Conservation (phyloP, 805 yeast genomes). For the Torulaspora maleeae region DNA sequence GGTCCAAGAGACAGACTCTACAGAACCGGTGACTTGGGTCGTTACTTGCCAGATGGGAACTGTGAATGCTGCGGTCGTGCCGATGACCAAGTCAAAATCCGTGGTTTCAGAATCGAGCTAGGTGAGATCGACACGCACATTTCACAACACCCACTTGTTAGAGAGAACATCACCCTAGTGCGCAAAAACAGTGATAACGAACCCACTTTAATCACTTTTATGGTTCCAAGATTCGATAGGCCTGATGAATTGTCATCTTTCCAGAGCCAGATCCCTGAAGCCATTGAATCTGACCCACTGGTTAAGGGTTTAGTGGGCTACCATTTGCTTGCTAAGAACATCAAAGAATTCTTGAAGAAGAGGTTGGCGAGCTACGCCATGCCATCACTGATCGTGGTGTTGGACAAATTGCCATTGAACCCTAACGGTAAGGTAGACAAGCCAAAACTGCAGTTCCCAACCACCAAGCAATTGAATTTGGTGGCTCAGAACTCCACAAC, state of each 20-base stretch:
- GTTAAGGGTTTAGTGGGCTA: slow-evolving; percentile 76
- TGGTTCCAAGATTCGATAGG: slow-evolving; percentile 72
- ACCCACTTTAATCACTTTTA: slow-evolving; percentile 82
- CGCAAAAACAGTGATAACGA: slow-evolving; percentile 90
- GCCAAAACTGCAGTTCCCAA: slow-evolving; percentile 94
- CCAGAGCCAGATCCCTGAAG: slow-evolving; percentile 42
- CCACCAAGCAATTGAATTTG: slow-evolving; percentile 72
- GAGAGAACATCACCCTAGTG: slow-evolving; percentile 90
- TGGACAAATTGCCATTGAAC: slow-evolving; percentile 81
- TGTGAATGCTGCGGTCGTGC: slow-evolving; percentile 99
- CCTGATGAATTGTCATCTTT: slow-evolving; percentile 43
- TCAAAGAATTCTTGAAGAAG: slow-evolving; percentile 76
- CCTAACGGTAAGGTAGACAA: slow-evolving; percentile 99
- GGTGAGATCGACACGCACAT: slow-evolving; percentile 98
- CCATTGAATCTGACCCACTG: slow-evolving; percentile 50
- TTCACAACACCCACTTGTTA: slow-evolving; percentile 85
- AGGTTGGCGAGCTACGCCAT: slow-evolving; percentile 91
- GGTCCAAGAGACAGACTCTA: slow-evolving; percentile 96
- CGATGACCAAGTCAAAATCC: slow-evolving; percentile 95
- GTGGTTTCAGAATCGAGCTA: slow-evolving; percentile 97
- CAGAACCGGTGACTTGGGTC: slow-evolving; percentile 95
- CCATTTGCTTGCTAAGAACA: slow-evolving; percentile 70
- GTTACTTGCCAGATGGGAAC: slow-evolving; percentile 95
- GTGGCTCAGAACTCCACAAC: slow-evolving; percentile 53
- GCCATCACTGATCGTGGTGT: slow-evolving; percentile 86